Percentiles rank a stretch among this genome's conserved stretches.
Evolutionary conservation across 495 filamentous ascomycete genomes (phyloP).

Genomic region (Hypoxylon lienhwacheense): DNA sequence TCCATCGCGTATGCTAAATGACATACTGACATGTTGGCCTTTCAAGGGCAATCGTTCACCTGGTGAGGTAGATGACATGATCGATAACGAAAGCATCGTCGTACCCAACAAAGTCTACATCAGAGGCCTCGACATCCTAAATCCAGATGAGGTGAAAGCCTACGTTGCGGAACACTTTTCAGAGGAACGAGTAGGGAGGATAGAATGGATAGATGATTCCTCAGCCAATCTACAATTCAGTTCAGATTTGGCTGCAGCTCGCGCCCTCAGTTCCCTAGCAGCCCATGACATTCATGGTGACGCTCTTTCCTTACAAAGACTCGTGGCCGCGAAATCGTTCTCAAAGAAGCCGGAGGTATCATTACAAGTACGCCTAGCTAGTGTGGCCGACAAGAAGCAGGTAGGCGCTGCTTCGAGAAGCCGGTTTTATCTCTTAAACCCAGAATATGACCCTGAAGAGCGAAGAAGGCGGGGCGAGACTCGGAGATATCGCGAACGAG

Average conservation of each 20-base stretch:
- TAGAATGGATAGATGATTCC: constrained; percentile 96
- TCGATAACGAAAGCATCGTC: constrained; percentile 29
- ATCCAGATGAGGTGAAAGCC: constrained; percentile 70
- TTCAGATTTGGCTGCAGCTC: constrained; percentile 62
- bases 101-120: constrained; percentile 74
- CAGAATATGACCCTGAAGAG: constrained; percentile 83
- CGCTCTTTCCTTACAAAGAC: constrained; percentile 52
- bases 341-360: constrained; percentile 66
- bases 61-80: constrained; percentile 36
- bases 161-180: constrained; percentile 69
- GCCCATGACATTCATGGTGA: constrained; percentile 47
- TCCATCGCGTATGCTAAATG: constrained; percentile 1
- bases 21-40: constrained; percentile 15
- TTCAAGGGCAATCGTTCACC: constrained; percentile 43
- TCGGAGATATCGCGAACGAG: constrained; percentile 58
- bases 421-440: constrained; percentile 87
- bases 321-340: constrained; percentile 62
- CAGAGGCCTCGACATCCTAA: constrained; percentile 78
- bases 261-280: constrained; percentile 69
- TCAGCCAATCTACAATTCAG: constrained; percentile 85
- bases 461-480: constrained; percentile 55
- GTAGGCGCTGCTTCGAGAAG: constrained; percentile 75
- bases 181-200: constrained; percentile 52
- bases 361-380: constrained; percentile 73
- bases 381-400: constrained; percentile 75